Evolutionary conservation across 2,329 filamentous ascomycete species (phyloP).

Genomic region (Aspergillus aculeatinus): DNA sequence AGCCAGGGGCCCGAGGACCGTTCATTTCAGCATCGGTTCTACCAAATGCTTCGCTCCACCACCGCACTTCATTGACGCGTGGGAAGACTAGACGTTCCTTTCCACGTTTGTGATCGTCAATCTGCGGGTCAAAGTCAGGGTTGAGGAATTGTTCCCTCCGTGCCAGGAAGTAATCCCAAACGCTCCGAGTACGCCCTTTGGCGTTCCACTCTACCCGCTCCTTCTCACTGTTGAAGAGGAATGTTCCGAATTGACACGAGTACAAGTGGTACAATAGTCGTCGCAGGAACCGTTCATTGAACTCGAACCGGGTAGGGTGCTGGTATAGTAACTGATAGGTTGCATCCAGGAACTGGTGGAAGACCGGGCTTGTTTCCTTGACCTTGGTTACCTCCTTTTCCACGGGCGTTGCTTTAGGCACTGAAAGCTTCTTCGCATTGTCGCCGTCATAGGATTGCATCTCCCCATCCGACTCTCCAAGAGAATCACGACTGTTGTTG

Average conservation of each 20-base stretch:
- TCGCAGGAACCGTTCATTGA: slow-evolving; percentile 88
- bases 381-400: slow-evolving; percentile 68
- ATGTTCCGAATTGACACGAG: slow-evolving; percentile 95
- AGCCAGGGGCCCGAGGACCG: slow-evolving; percentile 55
- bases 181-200: slow-evolving; percentile 72
- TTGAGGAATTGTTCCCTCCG: slow-evolving; percentile 80
- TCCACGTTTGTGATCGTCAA: slow-evolving; percentile 77
- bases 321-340: slow-evolving; percentile 88
- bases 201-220: slow-evolving; percentile 72
- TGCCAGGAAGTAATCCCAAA: slow-evolving; percentile 94
- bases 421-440: slow-evolving; percentile 38
- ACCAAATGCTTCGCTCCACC: slow-evolving; percentile 90
- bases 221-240: slow-evolving; percentile 92
- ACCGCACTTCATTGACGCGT: slow-evolving; percentile 71
- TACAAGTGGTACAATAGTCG: slow-evolving; percentile 90
- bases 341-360: slow-evolving; percentile 95
- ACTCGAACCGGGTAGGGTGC: slow-evolving; percentile 86
- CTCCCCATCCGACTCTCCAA: slow-evolving; percentile 62
- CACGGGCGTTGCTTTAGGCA: slow-evolving; percentile 38
- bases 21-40: slow-evolving; percentile 94
- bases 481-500: slow-evolving; percentile 63
- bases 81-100: slow-evolving; percentile 84
- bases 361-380: slow-evolving; percentile 93
- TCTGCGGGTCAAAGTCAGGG: slow-evolving; percentile 68
- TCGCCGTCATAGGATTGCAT: slow-evolving; percentile 51